phyloP scores from a whole-genome alignment of 2,329 filamentous ascomycete genomes.

The Alternaria sp. region DNA sequence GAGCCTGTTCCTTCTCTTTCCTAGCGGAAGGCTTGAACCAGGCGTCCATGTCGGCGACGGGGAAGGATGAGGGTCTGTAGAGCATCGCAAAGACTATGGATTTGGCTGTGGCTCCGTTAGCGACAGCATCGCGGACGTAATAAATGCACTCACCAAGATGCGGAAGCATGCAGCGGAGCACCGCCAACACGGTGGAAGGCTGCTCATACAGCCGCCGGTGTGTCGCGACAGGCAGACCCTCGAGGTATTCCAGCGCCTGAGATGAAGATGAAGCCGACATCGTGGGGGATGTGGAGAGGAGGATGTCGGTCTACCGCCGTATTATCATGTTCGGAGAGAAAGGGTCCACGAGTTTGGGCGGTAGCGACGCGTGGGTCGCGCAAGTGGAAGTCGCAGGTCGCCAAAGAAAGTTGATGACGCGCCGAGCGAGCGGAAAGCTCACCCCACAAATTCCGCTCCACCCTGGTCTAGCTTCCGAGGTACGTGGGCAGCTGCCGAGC shows the following conservation, averaged over 20 bases:
- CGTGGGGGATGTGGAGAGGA: slow-evolving; percentile 46
- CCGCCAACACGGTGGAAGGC: slow-evolving; percentile 91
- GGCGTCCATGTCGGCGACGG: slow-evolving; percentile 78
- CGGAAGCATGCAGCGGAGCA: slow-evolving; percentile 96
- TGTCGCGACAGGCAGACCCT: slow-evolving; percentile 86
- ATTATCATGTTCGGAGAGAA: slow-evolving; percentile 39
- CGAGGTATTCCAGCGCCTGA: slow-evolving; percentile 85
- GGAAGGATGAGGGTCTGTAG: slow-evolving; percentile 83
- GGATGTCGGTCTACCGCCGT: slow-evolving; percentile 26
- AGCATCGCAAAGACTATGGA: slow-evolving; percentile 94
- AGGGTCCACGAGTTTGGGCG: neutral
- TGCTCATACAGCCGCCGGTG: slow-evolving; percentile 94
- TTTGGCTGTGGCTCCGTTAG: slow-evolving; percentile 69
- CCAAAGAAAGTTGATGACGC: slow-evolving; percentile 28
- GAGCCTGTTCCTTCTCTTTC: slow-evolving; percentile 81
- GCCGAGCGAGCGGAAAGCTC: slow-evolving; percentile 29
- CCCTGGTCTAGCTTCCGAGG: slow-evolving; percentile 25
- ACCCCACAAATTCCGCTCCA: slow-evolving; percentile 26
- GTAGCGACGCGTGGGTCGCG: slow-evolving; percentile 21
- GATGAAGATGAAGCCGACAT: slow-evolving; percentile 63
- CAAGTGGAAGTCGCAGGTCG: slow-evolving; percentile 9
- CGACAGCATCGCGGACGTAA: neutral
- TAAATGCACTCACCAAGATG: slow-evolving; percentile 69
- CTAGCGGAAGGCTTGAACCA: slow-evolving; percentile 78
- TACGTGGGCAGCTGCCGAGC: slow-evolving; percentile 26